Conservation (phyloP, 2,329 filamentous ascomycete genomes). For the Ophiocordyceps sinensis region DNA sequence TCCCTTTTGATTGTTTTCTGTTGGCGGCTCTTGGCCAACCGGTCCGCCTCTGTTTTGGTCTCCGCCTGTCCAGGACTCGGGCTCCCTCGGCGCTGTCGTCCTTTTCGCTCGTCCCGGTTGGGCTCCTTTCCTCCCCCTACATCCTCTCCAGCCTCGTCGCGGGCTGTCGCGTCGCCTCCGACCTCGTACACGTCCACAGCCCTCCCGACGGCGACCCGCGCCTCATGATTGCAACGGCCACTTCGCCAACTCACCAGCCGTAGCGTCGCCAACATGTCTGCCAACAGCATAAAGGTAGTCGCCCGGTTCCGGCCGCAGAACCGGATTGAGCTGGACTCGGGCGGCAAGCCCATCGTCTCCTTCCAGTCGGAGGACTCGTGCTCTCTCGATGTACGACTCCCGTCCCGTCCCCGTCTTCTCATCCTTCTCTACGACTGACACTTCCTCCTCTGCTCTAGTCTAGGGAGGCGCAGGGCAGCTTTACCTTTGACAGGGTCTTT, state of each 20-base stretch:
- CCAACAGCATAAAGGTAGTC: conserved; percentile 72
- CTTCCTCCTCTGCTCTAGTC: conserved; percentile 39
- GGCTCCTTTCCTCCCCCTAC: background rate
- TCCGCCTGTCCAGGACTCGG: background rate
- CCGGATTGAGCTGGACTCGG: conserved; percentile 77
- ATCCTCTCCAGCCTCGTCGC: background rate
- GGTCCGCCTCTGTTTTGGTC: background rate
- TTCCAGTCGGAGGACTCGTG: conserved; percentile 88
- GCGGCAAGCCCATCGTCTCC: conserved; percentile 79
- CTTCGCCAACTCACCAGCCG: conserved; percentile 1
- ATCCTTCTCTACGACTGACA: background rate
- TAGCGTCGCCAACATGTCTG: conserved; percentile 34
- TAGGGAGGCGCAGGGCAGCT: conserved; percentile 66
- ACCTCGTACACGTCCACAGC: background rate
- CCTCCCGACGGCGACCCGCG: conserved; percentile 1
- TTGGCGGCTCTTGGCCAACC: background rate
- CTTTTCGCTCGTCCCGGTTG: background rate
- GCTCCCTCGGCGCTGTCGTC: background rate
- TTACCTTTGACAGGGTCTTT: conserved; percentile 97
- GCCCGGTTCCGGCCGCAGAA: conserved; percentile 97
- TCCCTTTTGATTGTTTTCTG: no score
- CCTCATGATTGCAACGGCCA: conserved; percentile 4
- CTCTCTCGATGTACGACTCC: conserved; percentile 57
- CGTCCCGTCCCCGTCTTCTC: background rate
- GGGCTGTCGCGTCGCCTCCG: conserved; percentile 1